Conservation (phyloP, 371 early-diverging fungal species). For the Mortierella sp. region DNA sequence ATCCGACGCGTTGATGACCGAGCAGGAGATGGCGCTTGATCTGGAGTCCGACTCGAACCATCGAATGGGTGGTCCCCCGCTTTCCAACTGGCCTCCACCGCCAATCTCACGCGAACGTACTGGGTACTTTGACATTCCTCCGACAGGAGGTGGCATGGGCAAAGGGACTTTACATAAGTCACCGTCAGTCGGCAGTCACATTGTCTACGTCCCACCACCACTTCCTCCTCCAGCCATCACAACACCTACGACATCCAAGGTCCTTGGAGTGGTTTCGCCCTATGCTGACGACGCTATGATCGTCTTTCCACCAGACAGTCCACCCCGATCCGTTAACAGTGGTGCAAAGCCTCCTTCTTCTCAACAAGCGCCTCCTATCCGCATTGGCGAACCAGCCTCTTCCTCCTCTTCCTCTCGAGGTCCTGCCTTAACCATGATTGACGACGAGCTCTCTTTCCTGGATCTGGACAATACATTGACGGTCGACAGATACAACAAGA, state of each 20-base stretch:
- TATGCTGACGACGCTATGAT: slow-evolving; percentile 53
- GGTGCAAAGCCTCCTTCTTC: neutral
- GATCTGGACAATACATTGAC: slow-evolving; percentile 32
- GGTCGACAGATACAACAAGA: slow-evolving; percentile 24
- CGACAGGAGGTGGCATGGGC: neutral
- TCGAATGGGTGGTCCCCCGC: slow-evolving; percentile 8
- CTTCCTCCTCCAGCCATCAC: slow-evolving; percentile 29
- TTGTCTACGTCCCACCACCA: slow-evolving; percentile 45
- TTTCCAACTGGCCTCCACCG: slow-evolving; percentile 27
- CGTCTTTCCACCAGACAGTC: slow-evolving; percentile 22
- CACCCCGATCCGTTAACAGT: neutral
- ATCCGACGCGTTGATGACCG: slow-evolving; percentile 29
- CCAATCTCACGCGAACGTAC: slow-evolving; percentile 7
- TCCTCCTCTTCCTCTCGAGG: neutral
- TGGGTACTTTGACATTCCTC: neutral
- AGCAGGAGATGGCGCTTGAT: slow-evolving; percentile 44
- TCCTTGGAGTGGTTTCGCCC: slow-evolving; percentile 18
- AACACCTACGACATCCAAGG: neutral
- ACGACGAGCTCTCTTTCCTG: slow-evolving; percentile 42
- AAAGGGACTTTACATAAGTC: slow-evolving; percentile 17
- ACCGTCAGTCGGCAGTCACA: slow-evolving; percentile 20
- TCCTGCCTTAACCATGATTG: neutral
- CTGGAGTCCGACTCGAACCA: slow-evolving; percentile 26
- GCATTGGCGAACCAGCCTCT: neutral
- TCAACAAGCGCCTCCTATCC: neutral